These are phyloP conservation scores for Coprinellus aureogranulatus DNA, from an alignment of 768 basidiomycete genomes.

Conservation along the genomic window DNA sequence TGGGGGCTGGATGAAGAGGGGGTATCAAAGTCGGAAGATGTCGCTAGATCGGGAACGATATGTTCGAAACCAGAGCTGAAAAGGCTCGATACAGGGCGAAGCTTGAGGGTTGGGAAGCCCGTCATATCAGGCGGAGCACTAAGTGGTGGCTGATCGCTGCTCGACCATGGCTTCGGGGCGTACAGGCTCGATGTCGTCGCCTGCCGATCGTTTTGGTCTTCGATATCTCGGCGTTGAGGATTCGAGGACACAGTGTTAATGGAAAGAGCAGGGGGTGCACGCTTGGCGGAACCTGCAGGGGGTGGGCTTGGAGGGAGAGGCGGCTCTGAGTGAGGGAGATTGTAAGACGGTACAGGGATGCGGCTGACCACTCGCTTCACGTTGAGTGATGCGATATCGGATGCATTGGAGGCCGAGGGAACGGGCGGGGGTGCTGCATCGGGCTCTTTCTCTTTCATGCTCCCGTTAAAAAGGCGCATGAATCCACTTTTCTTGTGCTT, in stretches of 20 bases:
- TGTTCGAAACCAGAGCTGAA: conserved; percentile 71
- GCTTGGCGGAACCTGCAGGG: conserved; percentile 23
- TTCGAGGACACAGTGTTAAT: conserved; percentile 34
- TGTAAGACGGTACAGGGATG: conserved; percentile 42
- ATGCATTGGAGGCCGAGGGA: conserved; percentile 30
- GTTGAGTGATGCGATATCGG: conserved; percentile 11
- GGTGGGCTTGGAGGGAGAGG: neutral
- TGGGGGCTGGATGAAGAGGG: conserved; percentile 45
- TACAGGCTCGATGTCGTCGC: conserved; percentile 21
- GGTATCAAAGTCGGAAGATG: conserved; percentile 31
- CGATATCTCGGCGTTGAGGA: conserved; percentile 19
- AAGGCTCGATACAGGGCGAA: conserved; percentile 73
- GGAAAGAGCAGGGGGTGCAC: conserved; percentile 37
- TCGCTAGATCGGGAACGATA: conserved; percentile 34
- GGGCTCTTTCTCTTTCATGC: conserved; percentile 46
- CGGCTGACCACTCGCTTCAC: conserved; percentile 33
- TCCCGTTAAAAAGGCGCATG: conserved; percentile 69
- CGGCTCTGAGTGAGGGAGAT: conserved; percentile 16
- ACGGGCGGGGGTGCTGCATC: conserved; percentile 58
- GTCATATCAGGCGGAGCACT: conserved; percentile 66
- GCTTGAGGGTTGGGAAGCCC: conserved; percentile 63
- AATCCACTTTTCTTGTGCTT: conserved; percentile 82
- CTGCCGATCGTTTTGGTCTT: conserved; percentile 18
- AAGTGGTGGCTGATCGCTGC: conserved; percentile 32
- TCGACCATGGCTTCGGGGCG: conserved; percentile 24